These are phyloP conservation scores for Biscogniauxia marginata DNA, from an alignment of 2,329 filamentous ascomycete species.

Conservation along the genomic window DNA sequence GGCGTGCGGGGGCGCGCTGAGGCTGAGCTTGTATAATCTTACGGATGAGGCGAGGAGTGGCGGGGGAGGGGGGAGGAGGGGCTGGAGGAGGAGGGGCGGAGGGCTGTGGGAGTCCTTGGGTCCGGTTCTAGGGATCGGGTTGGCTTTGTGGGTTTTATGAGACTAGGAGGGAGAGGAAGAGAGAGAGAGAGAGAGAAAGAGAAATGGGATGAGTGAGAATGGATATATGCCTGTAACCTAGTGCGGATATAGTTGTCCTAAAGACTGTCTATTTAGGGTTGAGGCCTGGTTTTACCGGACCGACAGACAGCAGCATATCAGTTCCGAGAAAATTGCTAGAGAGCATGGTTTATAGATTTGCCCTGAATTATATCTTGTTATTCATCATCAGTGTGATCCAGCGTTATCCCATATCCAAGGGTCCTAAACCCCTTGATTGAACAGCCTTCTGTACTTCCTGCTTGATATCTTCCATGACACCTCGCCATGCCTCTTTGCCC, in stretches of 20 bases:
- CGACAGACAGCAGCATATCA: neutral
- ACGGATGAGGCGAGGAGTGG: slow-evolving; percentile 3
- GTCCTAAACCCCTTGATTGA: slow-evolving; percentile 53
- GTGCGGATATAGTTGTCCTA: no score
- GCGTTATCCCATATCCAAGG: slow-evolving; percentile 45
- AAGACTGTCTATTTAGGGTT: no score
- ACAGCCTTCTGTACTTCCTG: slow-evolving; percentile 55
- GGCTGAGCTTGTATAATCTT: slow-evolving; percentile 44
- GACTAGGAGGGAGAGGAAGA: no score
- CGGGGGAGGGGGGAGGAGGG: neutral
- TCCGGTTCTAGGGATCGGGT: neutral
- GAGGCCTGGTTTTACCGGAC: neutral
- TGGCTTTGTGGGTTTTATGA: no score
- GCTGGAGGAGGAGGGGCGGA: neutral
- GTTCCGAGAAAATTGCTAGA: neutral
- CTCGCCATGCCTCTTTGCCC: slow-evolving; percentile 47
- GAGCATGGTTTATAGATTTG: neutral
- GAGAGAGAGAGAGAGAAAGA: no score
- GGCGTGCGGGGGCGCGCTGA: slow-evolving; percentile 54
- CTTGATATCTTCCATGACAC: slow-evolving; percentile 45
- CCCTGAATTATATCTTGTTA: neutral
- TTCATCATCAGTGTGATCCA: neutral
- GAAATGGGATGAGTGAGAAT: no score
- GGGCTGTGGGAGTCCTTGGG: neutral
- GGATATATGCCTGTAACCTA: no score